Conservation (phyloP, 2,329 filamentous ascomycete genomes). For the Byssothecium circinans region DNA sequence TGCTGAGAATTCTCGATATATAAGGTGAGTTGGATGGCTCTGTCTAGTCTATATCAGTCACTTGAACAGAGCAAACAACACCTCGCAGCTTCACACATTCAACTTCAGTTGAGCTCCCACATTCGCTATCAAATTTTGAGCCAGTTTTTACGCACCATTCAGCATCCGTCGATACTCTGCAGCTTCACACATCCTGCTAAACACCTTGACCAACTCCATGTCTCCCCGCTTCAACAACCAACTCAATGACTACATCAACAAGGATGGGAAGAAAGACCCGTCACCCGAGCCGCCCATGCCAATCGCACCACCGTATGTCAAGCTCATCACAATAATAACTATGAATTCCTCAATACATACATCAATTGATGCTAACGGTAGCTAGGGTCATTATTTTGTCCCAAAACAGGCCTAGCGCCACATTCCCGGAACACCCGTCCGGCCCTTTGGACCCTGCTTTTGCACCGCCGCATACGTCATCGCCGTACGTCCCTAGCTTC, state of each 20-base stretch:
- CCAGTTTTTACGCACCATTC: no score
- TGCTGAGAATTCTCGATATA: background rate
- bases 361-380: background rate
- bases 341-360: conserved; percentile 1
- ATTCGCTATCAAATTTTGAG: background rate
- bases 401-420: conserved; percentile 18
- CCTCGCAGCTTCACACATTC: background rate
- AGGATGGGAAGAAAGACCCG: conserved; percentile 1
- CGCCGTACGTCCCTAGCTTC: conserved; percentile 18
- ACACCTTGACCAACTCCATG: background rate
- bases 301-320: conserved; percentile 31
- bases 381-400: conserved; percentile 29
- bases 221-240: conserved; percentile 2
- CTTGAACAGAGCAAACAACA: background rate
- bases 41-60: background rate
- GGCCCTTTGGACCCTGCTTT: conserved; percentile 19
- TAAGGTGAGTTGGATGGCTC: background rate
- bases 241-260: background rate
- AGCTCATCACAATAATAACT: background rate
- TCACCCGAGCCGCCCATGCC: conserved; percentile 26
- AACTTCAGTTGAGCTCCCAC: background rate
- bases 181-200: background rate
- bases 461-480: conserved; percentile 25
- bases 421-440: conserved; percentile 17
- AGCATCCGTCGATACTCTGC: no score